These are phyloP conservation scores for Halophytophthora polymorphica DNA, from an alignment of 352 stramenopile species.

Conservation along the genomic window DNA sequence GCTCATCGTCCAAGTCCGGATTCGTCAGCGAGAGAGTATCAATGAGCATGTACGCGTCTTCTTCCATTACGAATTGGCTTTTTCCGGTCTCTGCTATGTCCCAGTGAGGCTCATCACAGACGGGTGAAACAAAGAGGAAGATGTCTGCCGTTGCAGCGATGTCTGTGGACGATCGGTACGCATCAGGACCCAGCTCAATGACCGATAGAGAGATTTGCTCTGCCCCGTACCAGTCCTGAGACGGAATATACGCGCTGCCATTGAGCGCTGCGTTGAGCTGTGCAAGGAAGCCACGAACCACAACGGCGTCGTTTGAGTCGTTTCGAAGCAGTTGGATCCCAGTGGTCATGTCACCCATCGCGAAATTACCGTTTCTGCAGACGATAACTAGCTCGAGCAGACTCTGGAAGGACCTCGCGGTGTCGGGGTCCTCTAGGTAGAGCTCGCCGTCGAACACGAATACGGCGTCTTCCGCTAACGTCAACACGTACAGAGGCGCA, in stretches of 20 bases:
- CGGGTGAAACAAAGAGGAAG: constrained; percentile 39
- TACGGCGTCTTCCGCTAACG: constrained; percentile 36
- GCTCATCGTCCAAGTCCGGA: constrained; percentile 26
- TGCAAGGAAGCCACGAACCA: constrained; percentile 41
- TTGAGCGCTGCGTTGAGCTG: constrained; percentile 58
- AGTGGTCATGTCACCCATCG: constrained; percentile 6
- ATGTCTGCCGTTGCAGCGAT: constrained; percentile 13
- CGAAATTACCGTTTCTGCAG: constrained; percentile 25
- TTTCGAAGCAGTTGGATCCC: constrained; percentile 34
- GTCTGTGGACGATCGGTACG: neutral
- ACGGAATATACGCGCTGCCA: constrained; percentile 44
- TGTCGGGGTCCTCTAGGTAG: constrained; percentile 30
- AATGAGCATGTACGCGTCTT: constrained; percentile 45
- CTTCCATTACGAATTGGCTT: constrained; percentile 26
- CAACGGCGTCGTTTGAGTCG: constrained; percentile 13
- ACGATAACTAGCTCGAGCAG: constrained; percentile 34
- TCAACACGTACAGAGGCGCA: constrained; percentile 23
- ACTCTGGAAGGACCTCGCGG: constrained; percentile 13
- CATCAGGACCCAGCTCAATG: constrained; percentile 12
- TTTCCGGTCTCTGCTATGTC: neutral
- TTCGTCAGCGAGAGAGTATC: constrained; percentile 26
- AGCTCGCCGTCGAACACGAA: constrained; percentile 29
- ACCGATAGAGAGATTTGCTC: constrained; percentile 41
- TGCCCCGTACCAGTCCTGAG: constrained; percentile 52
- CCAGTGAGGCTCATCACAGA: constrained; percentile 60